A percentile compares a stretch with the other conserved stretches of the same genome.
Conservation (phyloP, 1,284 basidiomycete species). For the Ceratobasidium papillatum region DNA sequence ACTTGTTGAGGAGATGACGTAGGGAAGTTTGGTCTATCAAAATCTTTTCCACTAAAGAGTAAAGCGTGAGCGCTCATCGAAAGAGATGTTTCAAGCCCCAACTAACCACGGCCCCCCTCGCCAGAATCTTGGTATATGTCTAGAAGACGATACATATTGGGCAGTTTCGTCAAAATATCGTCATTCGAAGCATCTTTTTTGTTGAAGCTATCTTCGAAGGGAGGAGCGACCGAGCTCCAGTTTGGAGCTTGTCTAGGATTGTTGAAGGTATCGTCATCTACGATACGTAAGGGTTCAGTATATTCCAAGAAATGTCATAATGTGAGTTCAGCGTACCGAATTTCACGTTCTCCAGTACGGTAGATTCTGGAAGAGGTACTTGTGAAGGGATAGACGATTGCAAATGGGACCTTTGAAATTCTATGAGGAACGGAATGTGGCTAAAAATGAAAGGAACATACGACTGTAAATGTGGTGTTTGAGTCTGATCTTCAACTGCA, state of each 20-base stretch:
- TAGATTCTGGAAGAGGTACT: too few species aligned
- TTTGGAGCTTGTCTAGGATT: neutral
- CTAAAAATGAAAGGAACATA: too few species aligned
- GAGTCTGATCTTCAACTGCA: too few species aligned
- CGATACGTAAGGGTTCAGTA: neutral
- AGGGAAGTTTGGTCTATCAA: constrained; percentile 41
- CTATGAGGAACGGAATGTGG: too few species aligned
- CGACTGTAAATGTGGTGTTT: too few species aligned
- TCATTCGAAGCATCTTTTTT: neutral
- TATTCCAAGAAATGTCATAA: neutral
- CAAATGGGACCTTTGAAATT: too few species aligned
- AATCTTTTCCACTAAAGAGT: constrained; percentile 8
- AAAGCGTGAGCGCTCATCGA: neutral
- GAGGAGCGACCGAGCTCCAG: neutral
- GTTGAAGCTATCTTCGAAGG: neutral
- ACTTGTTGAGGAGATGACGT: constrained; percentile 25
- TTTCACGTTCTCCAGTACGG: too few species aligned
- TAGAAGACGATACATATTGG: constrained; percentile 41
- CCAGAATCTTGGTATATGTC: constrained; percentile 42
- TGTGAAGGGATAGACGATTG: too few species aligned
- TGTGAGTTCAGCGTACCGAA: too few species aligned
- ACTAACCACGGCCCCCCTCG: constrained; percentile 36
- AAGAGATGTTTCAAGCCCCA: neutral
- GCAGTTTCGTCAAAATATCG: constrained; percentile 22
- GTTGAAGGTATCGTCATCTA: neutral